Percentiles rank a stretch among this genome's conserved stretches.
These are phyloP conservation scores for Ensete glaucum DNA, from an alignment of 176 grass and related monocot genomes.

Conservation along the genomic window DNA sequence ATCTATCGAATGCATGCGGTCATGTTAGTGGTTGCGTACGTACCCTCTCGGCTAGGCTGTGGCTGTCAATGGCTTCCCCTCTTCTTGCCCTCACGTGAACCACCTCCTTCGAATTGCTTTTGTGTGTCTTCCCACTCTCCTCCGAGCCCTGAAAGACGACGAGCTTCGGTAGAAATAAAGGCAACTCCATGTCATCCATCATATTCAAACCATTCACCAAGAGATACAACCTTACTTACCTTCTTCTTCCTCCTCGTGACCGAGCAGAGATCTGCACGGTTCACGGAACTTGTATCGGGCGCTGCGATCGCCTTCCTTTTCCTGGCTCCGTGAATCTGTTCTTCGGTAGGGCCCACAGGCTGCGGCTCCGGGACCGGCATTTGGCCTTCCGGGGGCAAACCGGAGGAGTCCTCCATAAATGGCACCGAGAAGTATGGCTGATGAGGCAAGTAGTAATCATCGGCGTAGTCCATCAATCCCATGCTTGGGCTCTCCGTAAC, in stretches of 20 bases:
- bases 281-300: neutral
- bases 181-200: neutral
- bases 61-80: slow-evolving; percentile 21
- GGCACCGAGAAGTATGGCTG: neutral
- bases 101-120: neutral
- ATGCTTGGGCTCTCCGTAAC: neutral
- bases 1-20: neutral
- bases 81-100: slow-evolving; percentile 24
- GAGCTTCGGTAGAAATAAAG: neutral
- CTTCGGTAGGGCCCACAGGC: neutral
- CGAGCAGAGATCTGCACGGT: neutral
- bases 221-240: neutral
- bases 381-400: neutral
- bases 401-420: neutral
- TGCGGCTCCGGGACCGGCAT: too few relatives aligned
- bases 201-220: too few relatives aligned
- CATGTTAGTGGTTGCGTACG: neutral
- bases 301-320: neutral
- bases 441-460: neutral
- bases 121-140: neutral
- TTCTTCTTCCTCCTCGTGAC: neutral
- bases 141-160: neutral
- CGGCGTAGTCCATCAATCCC: neutral
- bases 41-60: slow-evolving; percentile 23
- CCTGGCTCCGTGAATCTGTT: neutral